Base-by-base conservation (phyloP, 306 rosid genomes). In the Sicyos baderoa region DNA sequence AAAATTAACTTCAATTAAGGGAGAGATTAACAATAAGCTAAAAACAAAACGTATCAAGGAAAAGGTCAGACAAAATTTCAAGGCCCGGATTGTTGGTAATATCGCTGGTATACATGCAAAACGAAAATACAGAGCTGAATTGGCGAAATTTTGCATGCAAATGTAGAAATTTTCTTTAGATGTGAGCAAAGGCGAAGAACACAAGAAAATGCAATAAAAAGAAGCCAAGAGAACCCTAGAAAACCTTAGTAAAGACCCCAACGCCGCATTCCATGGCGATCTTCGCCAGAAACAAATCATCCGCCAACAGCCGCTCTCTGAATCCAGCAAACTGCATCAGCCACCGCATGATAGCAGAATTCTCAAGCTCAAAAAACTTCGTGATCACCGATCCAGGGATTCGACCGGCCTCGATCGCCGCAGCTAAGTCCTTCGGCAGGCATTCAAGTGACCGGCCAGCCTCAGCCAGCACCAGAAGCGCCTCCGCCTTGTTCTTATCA, bases 171-270 rank as follows among this genome's bases (percentile, higher is more conserved):
- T 42, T 45, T 19, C 18, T 63, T 40, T 37, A 11, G 54, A 2
- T 5, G n/a, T 65, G 37, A 15, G 53, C 21, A 21, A 65, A 65
- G 54, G 53, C 51, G 7, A 65, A 65, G 70, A 65, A 65, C 70
- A 65, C 35, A 65, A 44, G 32, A 29, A 65, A 65, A 44, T 21
- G 70, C 37, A 65, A 17, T 44, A 11, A 42, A 63, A 63, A 62
- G 68, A 32, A 37, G 9, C 23, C 15, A 62, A 10, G 19, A 18
- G 53, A 42, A 12, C 9, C 54, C 8, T 44, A 42, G 1, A 64
- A 2, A 66, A 93, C 97, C 98, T 93, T 93, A 21, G 98, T 88
- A 76, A 89, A 89, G 77, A 93, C 63, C 44, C 98, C 98, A 72
- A 93, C 98, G 44, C 98, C 97, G 62, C 98, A 93, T 64, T 93